phyloP scores from a whole-genome alignment of 257 asterid species.

The Cruciata laevipes region DNA sequence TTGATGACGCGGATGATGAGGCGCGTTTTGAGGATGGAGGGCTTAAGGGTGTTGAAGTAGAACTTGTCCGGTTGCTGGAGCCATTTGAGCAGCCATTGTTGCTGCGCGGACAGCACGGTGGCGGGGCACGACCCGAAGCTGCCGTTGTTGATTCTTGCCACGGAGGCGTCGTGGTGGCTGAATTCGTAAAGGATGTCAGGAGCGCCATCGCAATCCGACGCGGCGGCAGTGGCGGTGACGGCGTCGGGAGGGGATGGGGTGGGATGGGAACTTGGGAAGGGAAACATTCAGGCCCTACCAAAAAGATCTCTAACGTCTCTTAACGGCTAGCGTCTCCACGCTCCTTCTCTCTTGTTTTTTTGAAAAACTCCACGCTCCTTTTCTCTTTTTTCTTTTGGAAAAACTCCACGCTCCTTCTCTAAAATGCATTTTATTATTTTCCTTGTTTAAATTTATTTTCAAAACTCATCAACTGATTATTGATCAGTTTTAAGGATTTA shows the following conservation, averaged over 20 bases:
- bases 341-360: too few relatives aligned
- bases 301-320: too few relatives aligned
- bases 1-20: slow-evolving; percentile 50
- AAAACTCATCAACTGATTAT: too few relatives aligned
- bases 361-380: too few relatives aligned
- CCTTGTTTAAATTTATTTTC: too few relatives aligned
- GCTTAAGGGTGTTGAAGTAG: slow-evolving; percentile 56
- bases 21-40: slow-evolving; percentile 53
- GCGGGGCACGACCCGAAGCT: slow-evolving; percentile 89
- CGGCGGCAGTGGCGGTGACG: slow-evolving; percentile 11
- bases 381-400: too few relatives aligned
- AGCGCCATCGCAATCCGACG: slow-evolving; percentile 7
- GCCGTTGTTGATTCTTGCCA: slow-evolving; percentile 84
- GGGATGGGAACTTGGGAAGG: too few relatives aligned
- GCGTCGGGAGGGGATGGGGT: slow-evolving; percentile 10
- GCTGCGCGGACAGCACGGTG: slow-evolving; percentile 67
- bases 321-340: too few relatives aligned
- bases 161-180: slow-evolving; percentile 62
- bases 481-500: too few relatives aligned
- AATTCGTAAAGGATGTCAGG: slow-evolving; percentile 54
- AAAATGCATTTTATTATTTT: too few relatives aligned
- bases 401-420: too few relatives aligned
- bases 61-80: slow-evolving; percentile 76
- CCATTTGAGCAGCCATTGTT: slow-evolving; percentile 55
- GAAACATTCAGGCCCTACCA: too few relatives aligned